These are phyloP conservation scores for Dimargaris xerosporica DNA, from an alignment of 192 early-diverging fungal genomes.

Conservation along the genomic window DNA sequence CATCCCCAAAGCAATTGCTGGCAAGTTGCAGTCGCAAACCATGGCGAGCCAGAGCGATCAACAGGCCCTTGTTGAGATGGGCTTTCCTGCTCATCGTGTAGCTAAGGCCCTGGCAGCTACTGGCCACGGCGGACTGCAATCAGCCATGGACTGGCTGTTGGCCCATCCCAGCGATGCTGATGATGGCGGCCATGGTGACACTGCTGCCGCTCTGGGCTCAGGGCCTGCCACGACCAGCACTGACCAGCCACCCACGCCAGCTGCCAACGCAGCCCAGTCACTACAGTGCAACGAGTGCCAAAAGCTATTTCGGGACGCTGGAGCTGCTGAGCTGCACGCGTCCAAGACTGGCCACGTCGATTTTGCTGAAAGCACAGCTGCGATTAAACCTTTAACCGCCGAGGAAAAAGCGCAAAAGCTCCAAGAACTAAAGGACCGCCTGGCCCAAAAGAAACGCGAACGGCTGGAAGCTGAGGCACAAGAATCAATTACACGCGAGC, in stretches of 20 bases:
- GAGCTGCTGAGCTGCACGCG: constrained; percentile 44
- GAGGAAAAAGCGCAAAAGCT: constrained; percentile 58
- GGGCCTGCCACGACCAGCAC: no score
- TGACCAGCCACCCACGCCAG: no score
- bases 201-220: neutral
- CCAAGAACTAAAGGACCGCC: constrained; percentile 34
- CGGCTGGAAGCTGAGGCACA: constrained; percentile 38
- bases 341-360: constrained; percentile 45
- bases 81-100: constrained; percentile 19
- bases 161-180: constrained; percentile 17
- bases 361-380: constrained; percentile 47
- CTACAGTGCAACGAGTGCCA: constrained; percentile 50
- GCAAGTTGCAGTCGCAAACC: no score
- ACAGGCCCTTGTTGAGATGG: constrained; percentile 24
- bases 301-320: constrained; percentile 38
- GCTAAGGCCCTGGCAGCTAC: constrained; percentile 26
- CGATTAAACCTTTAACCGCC: constrained; percentile 50
- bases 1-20: no score
- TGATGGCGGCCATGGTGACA: constrained; percentile 16
- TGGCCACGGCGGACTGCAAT: constrained; percentile 22
- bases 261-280: constrained; percentile 18
- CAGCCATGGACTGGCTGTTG: constrained; percentile 29
- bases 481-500: constrained; percentile 41
- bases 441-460: constrained; percentile 35
- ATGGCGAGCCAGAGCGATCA: constrained; percentile 15